Evolutionary conservation across 179 eudicot genomes (phyloP).

Genomic region (Dionaea muscipula): DNA sequence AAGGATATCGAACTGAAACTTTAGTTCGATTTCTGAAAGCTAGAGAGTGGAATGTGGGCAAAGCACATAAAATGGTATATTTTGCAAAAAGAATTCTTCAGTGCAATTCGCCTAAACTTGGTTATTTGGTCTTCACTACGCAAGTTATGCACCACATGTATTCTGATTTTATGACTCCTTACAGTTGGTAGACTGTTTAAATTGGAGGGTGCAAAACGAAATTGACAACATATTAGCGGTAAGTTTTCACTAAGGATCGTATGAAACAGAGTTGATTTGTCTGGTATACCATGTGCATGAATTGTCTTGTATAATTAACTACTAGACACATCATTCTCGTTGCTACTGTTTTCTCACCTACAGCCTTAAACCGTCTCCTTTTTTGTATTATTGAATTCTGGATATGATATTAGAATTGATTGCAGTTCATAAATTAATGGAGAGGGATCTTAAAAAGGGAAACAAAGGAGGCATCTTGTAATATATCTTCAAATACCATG

Average conservation of each 20-base stretch:
- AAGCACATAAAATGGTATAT: conserved; percentile 45
- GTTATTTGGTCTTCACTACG: not conserved
- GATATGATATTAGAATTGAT: too few relatives aligned
- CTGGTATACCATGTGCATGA: too few relatives aligned
- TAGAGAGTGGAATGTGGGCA: conserved; percentile 46
- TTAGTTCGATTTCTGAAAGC: conserved; percentile 53
- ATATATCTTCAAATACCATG: too few relatives aligned
- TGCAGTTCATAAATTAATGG: too few relatives aligned
- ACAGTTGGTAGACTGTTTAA: conserved; percentile 50
- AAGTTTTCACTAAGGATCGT: too few relatives aligned
- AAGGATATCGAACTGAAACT: conserved; percentile 39
- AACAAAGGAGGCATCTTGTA: too few relatives aligned
- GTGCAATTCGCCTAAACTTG: not conserved
- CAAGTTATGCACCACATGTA: not conserved
- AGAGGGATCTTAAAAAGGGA: too few relatives aligned
- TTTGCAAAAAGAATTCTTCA: not conserved
- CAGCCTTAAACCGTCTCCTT: too few relatives aligned
- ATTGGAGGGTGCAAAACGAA: conserved; percentile 46
- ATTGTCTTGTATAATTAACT: not conserved
- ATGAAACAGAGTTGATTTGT: too few relatives aligned
- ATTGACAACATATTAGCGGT: conserved; percentile 49
- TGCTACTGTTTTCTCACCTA: too few relatives aligned
- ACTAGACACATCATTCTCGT: too few relatives aligned
- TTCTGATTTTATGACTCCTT: conserved; percentile 8
- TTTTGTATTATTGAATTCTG: too few relatives aligned